Base-by-base conservation (phyloP, 495 filamentous ascomycete species). In the Podospora australis region DNA sequence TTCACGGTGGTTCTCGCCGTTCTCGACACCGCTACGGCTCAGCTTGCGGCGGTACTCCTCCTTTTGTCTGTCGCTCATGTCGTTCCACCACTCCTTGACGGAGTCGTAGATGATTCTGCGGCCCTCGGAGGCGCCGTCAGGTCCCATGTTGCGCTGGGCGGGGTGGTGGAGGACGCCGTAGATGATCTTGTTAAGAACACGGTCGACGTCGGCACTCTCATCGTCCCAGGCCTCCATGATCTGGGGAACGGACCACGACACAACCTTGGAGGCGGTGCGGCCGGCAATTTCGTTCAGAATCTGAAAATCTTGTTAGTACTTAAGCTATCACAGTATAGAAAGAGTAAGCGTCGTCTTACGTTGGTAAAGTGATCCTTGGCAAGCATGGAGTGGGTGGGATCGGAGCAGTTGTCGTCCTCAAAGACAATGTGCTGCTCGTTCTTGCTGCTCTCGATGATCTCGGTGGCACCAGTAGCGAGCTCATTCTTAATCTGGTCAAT, bases 331-430 rank as follows among this genome's bases (percentile, higher is more conserved):
- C n/a, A 30, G 7, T 21, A 19, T 25, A 38, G 26, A 21, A 6
- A 6, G 25, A 13, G 10, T n/a, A 14, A 20, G 35, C 28, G 44
- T 8, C 4, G 19, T 55, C 70, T 63, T 62, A 71, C 68, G 57
- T 89, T 88, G 38, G 83, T 83, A 63, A 94, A 95, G 60, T 95
- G 89, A 56, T 95, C 90, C 71, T 96, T 96, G 35, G 86, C 87
- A 16, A 96, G 77, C 90, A 95, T 96, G n/a, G 85, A 90, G 64
- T 96, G 90, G 8, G 90, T 96, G 6, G 90, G 90, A 59, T 96
- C 82, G 17, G 79, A 78, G 41, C 65, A 84, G 29, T 70, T 36
- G 52, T 90, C 82, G 54, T 96, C 82, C n/a, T 83, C 58, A 66
- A 94, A 96, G 22, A 96, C 88, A 44, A 88, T 77, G 53, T 82